phyloP scores from a whole-genome alignment of 805 yeast genomes.

The Sugiyamaella boreocaroliniensis region DNA sequence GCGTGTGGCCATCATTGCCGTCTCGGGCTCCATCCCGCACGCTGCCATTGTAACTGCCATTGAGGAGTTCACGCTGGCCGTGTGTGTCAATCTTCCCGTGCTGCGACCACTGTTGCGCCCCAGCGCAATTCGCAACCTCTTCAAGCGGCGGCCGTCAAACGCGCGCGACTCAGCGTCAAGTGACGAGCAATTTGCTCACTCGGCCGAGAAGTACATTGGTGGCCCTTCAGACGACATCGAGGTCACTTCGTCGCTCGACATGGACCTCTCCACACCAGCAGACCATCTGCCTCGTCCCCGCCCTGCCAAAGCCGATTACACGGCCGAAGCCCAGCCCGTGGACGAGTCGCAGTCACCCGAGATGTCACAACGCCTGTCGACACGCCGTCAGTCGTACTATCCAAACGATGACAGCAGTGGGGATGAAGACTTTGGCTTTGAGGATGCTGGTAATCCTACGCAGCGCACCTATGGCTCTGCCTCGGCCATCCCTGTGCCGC shows the following conservation, averaged over 20 bases:
- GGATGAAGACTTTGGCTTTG: not conserved
- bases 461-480: not conserved
- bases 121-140: not conserved
- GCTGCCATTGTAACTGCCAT: conserved; percentile 23
- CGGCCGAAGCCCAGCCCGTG: not conserved
- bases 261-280: not conserved
- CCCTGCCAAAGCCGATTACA: not conserved
- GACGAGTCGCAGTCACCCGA: not conserved
- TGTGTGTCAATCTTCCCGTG: conserved; percentile 24
- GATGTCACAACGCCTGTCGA: not conserved
- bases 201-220: not conserved
- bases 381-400: not conserved
- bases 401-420: not conserved
- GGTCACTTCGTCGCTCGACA: not conserved
- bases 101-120: conserved; percentile 13
- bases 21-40: conserved; percentile 17
- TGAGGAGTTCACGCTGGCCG: conserved; percentile 22
- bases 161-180: not conserved
- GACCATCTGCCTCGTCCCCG: not conserved
- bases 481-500: conserved; percentile 6
- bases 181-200: not conserved
- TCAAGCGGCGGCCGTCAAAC: not conserved
- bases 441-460: not conserved
- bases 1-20: conserved; percentile 20
- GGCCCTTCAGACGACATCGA: conserved; percentile 1